These are phyloP conservation scores for Rhizophagus clarus DNA, from an alignment of 192 early-diverging fungal genomes.

Conservation along the genomic window DNA sequence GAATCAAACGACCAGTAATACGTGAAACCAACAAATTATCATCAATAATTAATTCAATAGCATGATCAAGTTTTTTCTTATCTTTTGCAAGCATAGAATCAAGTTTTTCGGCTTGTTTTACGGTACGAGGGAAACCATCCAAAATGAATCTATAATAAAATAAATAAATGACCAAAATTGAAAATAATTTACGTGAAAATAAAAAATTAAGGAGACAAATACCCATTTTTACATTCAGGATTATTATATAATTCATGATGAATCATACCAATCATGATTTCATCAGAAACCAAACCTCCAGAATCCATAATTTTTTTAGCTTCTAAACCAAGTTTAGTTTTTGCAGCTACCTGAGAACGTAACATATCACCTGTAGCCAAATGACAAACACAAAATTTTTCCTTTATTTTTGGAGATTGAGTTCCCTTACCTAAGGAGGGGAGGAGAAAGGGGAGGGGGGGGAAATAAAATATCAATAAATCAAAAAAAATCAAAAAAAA, in stretches of 20 bases:
- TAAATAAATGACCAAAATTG: constrained; percentile 25
- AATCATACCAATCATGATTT: constrained; percentile 98
- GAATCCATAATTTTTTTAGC: constrained; percentile 99
- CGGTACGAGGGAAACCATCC: constrained; percentile 99
- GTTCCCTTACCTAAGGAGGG: constrained; percentile 76
- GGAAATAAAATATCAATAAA: too few relatives aligned
- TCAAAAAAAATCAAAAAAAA: too few relatives aligned
- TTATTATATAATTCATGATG: constrained; percentile 95
- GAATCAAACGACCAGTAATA: constrained; percentile 96
- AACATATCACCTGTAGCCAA: constrained; percentile 99
- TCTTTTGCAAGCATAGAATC: constrained; percentile 89
- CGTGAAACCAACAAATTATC: constrained; percentile 91
- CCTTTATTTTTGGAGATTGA: constrained; percentile 95
- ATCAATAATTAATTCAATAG: constrained; percentile 92
- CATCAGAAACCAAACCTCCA: constrained; percentile 95
- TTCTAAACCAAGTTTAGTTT: constrained; percentile 89
- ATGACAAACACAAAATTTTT: constrained; percentile 95
- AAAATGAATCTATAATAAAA: constrained; percentile 77
- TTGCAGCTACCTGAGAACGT: constrained; percentile 89
- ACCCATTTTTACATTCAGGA: constrained; percentile 93
- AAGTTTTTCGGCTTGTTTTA: constrained; percentile 97
- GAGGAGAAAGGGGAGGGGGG: background rate
- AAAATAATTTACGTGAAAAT: too few relatives aligned
- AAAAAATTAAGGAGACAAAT: too few relatives aligned
- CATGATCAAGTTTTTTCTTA: constrained; percentile 81